These are phyloP conservation scores for Aspergillus olivimuriae DNA, from an alignment of 495 filamentous ascomycete genomes.

Conservation along the genomic window DNA sequence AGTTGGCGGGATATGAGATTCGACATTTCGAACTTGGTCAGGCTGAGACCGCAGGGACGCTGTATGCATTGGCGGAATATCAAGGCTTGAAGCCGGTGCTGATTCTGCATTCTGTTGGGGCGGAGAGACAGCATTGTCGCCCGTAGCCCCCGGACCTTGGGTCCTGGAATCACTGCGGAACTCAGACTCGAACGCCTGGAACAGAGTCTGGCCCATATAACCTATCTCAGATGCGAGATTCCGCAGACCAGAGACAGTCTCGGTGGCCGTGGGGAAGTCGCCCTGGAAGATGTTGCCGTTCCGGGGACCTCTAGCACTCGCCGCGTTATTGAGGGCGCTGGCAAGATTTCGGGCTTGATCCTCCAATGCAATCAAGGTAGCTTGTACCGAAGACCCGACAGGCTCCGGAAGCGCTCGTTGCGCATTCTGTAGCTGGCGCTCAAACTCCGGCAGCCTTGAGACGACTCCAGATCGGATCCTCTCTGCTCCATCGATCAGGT, in stretches of 20 bases:
- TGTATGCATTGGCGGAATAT: too few species aligned
- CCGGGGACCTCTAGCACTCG: constrained; percentile 30
- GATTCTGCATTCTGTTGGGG: neutral
- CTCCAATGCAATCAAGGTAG: constrained; percentile 37
- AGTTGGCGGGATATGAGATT: too few species aligned
- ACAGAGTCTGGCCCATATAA: constrained; percentile 35
- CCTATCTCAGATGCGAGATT: constrained; percentile 42
- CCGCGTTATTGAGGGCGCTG: constrained; percentile 34
- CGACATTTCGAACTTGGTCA: too few species aligned
- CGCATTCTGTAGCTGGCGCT: constrained; percentile 33
- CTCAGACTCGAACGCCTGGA: constrained; percentile 35
- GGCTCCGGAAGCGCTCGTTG: constrained; percentile 36
- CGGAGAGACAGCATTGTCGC: neutral
- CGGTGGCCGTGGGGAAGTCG: constrained; percentile 36
- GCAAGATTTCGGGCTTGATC: constrained; percentile 34
- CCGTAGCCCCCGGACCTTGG: constrained; percentile 1
- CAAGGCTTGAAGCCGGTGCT: too few species aligned
- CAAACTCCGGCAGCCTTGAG: constrained; percentile 33
- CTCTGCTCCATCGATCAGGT: constrained; percentile 29
- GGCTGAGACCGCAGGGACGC: too few species aligned
- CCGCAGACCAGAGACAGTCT: constrained; percentile 34
- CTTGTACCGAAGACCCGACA: constrained; percentile 32
- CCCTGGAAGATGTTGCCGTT: constrained; percentile 30
- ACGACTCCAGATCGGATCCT: constrained; percentile 31
- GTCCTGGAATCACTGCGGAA: constrained; percentile 16